Base-by-base conservation (phyloP, 2,329 filamentous ascomycete species). In the Xylariaceae sp. region DNA sequence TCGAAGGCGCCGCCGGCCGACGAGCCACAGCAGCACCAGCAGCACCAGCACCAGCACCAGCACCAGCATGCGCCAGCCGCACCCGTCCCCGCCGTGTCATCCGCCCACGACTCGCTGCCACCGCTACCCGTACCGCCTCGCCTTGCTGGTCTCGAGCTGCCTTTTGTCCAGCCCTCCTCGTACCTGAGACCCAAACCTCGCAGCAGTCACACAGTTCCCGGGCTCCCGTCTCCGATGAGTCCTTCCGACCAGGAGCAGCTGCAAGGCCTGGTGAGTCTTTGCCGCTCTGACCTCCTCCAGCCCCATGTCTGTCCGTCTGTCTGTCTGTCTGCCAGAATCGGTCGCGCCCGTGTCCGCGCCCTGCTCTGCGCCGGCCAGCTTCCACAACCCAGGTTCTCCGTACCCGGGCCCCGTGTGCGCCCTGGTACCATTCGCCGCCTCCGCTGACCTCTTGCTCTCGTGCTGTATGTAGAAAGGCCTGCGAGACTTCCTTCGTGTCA, bases 401-500 rank as follows among this genome's bases (percentile, higher is more conserved):
- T n/a, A n/a, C n/a, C n/a, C n/a, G n/a, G n/a, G n/a, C n/a, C n/a
- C n/a, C n/a, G n/a, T n/a, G n/a, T n/a, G n/a, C n/a, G n/a, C n/a
- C n/a, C n/a, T n/a, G n/a, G n/a, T n/a, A n/a, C n/a, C n/a, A n/a
- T n/a, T n/a, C n/a, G n/a, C n/a, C n/a, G n/a, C n/a, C n/a, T n/a
- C n/a, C n/a, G n/a, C n/a, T n/a, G n/a, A n/a, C n/a, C n/a, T n/a
- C n/a, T n/a, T n/a, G n/a, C n/a, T n/a, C n/a, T n/a, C n/a, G n/a
- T n/a, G n/a, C n/a, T n/a, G n/a, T n/a, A n/a, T n/a, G 45, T 62
- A 94, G 89, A 81, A 81, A 68, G 82, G 84, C 43, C 89, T 96
- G 52, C 84, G 92, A 61, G 85, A 94, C 51, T 98, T 98, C 64
- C 79, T 98, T 57, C 94, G 89, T 62, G 83, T 93, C 49, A 83